Conservation (phyloP, 2,329 filamentous ascomycete genomes). For the Xylariales sp. region DNA sequence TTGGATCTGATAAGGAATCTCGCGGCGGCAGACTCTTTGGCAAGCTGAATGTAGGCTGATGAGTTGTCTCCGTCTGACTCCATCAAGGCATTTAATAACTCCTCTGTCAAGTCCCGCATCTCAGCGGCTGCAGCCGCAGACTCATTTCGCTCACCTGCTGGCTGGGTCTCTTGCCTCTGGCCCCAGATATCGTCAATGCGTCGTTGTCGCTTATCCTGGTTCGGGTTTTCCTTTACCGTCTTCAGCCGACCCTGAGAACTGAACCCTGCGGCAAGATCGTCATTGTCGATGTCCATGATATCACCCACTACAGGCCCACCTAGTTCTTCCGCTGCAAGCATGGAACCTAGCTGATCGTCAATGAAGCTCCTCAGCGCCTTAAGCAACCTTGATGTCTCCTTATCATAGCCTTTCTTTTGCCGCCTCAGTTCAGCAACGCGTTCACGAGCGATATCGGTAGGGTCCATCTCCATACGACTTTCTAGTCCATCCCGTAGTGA, state of each 20-base stretch:
- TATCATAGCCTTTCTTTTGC: conserved; percentile 57
- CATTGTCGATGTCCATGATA: conserved; percentile 57
- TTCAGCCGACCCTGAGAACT: conserved; percentile 54
- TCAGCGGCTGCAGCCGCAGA: conserved; percentile 48
- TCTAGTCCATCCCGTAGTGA: conserved; percentile 54
- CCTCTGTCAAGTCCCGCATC: conserved; percentile 57
- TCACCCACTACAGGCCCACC: conserved; percentile 81
- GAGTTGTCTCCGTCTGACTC: conserved; percentile 50
- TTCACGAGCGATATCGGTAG: conserved; percentile 59
- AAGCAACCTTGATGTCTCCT: conserved; percentile 56
- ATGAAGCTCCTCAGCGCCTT: conserved; percentile 67
- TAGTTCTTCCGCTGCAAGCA: conserved; percentile 79
- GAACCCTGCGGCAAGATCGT: conserved; percentile 57
- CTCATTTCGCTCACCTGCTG: conserved; percentile 35
- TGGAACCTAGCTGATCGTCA: conserved; percentile 62
- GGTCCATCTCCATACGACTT: conserved; percentile 51
- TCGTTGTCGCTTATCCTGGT: conserved; percentile 49
- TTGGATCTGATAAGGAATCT: conserved; percentile 62
- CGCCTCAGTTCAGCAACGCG: conserved; percentile 55
- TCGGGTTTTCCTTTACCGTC: conserved; percentile 38
- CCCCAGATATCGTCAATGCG: conserved; percentile 64
- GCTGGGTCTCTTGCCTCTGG: conserved; percentile 18
- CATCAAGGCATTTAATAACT: conserved; percentile 54
- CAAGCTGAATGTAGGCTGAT: conserved; percentile 54
- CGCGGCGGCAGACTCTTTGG: conserved; percentile 56